A percentile compares a stretch with the other conserved stretches of the same genome.
Conservation (phyloP, 2,329 filamentous ascomycete species). For the Paecilomyces niveus region DNA sequence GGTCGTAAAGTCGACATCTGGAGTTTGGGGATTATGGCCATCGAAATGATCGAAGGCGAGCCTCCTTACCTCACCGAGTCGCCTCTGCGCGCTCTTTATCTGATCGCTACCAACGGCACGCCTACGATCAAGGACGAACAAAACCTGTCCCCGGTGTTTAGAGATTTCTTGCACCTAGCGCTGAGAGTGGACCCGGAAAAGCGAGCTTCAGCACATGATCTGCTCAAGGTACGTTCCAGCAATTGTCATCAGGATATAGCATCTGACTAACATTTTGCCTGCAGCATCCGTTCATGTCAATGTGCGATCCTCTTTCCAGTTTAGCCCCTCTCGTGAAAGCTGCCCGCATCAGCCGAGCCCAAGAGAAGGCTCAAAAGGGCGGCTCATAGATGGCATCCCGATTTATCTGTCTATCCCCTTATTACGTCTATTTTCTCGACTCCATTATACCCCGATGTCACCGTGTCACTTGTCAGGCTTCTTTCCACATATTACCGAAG, state of each 20-base stretch:
- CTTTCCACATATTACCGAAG: neutral
- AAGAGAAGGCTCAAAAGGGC: constrained; percentile 71
- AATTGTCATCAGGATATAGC: neutral
- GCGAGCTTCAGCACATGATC: constrained; percentile 86
- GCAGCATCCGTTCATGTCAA: constrained; percentile 74
- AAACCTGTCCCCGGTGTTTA: constrained; percentile 71
- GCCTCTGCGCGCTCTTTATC: constrained; percentile 81
- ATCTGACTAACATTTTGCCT: constrained; percentile 11
- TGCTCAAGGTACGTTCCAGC: constrained; percentile 67
- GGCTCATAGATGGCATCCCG: constrained; percentile 19
- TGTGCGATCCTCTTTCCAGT: constrained; percentile 65
- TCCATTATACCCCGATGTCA: constrained; percentile 18
- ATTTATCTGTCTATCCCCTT: constrained; percentile 12
- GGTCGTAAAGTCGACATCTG: constrained; percentile 98
- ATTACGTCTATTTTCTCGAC: constrained; percentile 14
- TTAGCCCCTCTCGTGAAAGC: constrained; percentile 81
- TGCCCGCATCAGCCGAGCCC: constrained; percentile 74
- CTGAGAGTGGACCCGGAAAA: constrained; percentile 97
- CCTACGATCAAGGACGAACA: constrained; percentile 91
- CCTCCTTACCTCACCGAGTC: constrained; percentile 95
- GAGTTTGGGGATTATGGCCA: constrained; percentile 98
- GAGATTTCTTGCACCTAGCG: constrained; percentile 86
- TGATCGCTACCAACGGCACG: constrained; percentile 96
- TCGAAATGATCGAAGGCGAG: constrained; percentile 99
- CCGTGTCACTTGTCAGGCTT: neutral